A percentile compares a stretch with the other conserved stretches of the same genome.
Conservation (phyloP, 768 basidiomycete genomes). For the Trametes elegans region DNA sequence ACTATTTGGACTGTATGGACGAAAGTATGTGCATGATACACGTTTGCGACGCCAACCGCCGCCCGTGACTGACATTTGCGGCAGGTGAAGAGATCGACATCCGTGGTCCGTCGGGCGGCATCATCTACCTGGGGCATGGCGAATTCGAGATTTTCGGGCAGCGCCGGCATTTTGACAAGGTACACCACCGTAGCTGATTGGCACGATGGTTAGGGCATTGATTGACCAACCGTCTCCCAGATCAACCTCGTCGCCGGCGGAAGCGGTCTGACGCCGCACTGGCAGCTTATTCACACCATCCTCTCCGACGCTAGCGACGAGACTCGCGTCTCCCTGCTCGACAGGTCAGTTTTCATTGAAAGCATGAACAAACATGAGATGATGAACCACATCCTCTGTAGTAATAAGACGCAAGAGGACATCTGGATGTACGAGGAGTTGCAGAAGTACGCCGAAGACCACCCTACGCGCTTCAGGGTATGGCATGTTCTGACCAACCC, state of each 20-base stretch:
- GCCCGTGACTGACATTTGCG: too few relatives aligned
- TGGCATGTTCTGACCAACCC: conserved; percentile 21
- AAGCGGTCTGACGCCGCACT: conserved; percentile 24
- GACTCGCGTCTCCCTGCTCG: conserved; percentile 21
- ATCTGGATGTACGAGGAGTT: conserved; percentile 21
- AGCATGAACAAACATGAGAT: too few relatives aligned
- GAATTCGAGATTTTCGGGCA: conserved; percentile 20
- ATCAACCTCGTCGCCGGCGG: conserved; percentile 26
- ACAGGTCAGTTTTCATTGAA: conserved; percentile 18
- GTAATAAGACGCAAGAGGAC: conserved; percentile 25
- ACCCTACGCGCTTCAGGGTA: conserved; percentile 19
- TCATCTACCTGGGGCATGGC: conserved; percentile 20
- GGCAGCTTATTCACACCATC: conserved; percentile 26
- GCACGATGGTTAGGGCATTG: not conserved
- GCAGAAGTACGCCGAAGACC: conserved; percentile 14
- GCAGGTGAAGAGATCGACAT: conserved; percentile 26
- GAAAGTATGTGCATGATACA: not conserved
- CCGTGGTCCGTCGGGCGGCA: conserved; percentile 22
- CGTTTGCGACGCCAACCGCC: not conserved
- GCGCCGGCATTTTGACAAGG: conserved; percentile 16
- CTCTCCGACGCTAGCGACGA: conserved; percentile 19
- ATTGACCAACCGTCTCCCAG: conserved; percentile 1
- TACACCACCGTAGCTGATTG: not conserved
- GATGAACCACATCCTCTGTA: not conserved
- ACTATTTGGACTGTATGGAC: conserved; percentile 25